phyloP scores from a whole-genome alignment of 73 alveolate species.

The Durusdinium trenchii region DNA sequence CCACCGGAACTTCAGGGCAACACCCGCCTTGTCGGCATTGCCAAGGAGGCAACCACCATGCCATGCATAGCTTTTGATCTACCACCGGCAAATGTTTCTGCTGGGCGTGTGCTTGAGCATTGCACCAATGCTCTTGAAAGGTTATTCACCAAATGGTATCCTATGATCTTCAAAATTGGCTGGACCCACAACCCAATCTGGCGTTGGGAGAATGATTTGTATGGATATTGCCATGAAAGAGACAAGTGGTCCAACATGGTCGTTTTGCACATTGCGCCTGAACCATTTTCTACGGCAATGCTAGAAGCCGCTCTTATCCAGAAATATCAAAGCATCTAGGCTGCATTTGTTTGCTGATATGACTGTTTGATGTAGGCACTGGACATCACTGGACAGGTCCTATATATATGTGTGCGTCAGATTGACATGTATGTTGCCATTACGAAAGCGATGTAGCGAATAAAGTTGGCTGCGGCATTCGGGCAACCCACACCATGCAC shows the following conservation, averaged over 20 bases:
- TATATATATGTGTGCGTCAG: too few relatives aligned
- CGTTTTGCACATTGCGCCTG: background rate
- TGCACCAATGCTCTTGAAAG: background rate
- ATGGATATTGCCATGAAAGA: background rate
- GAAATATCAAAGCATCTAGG: background rate
- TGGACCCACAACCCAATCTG: background rate
- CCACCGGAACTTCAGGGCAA: background rate
- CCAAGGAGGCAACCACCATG: background rate
- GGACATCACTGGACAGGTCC: background rate
- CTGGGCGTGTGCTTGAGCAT: slow-evolving; percentile 3
- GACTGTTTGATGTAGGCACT: background rate
- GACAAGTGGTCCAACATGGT: background rate
- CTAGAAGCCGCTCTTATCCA: background rate
- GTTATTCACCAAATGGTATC: background rate
- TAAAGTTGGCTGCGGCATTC: too few relatives aligned
- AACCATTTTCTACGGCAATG: background rate
- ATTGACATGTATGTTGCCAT: too few relatives aligned
- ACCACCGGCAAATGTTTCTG: background rate
- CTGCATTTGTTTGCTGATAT: background rate
- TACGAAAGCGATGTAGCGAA: background rate
- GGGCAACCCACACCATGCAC: background rate
- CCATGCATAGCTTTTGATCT: background rate
- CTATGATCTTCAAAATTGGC: background rate
- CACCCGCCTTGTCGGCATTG: background rate
- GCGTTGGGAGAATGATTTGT: background rate